phyloP scores from a whole-genome alignment of 768 basidiomycete species.

The Auricularia heimuer region DNA sequence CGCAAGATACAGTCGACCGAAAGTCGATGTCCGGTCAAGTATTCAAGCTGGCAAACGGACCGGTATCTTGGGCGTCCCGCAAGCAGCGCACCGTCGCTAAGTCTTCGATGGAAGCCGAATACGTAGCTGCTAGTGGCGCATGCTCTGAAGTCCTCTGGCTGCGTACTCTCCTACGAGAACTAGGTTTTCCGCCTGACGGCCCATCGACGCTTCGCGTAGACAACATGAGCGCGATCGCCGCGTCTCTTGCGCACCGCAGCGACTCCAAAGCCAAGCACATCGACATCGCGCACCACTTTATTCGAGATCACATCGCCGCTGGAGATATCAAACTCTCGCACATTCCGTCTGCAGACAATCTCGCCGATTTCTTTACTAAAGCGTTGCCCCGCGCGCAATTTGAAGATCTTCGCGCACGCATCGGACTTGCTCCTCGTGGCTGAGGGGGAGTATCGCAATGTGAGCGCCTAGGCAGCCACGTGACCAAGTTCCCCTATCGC shows the following conservation, averaged over 20 bases:
- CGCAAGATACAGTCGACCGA: too few relatives aligned
- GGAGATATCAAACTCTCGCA: slow-evolving; percentile 18
- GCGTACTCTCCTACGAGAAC: neutral
- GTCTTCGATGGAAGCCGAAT: slow-evolving; percentile 18
- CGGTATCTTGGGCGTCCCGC: too few relatives aligned
- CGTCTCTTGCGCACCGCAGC: slow-evolving; percentile 18
- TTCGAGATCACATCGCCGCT: slow-evolving; percentile 22
- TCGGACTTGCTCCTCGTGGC: neutral
- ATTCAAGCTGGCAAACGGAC: too few relatives aligned
- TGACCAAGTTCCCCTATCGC: too few relatives aligned
- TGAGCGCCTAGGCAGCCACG: neutral
- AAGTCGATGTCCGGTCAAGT: too few relatives aligned
- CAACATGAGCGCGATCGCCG: slow-evolving; percentile 16
- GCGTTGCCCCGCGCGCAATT: slow-evolving; percentile 12
- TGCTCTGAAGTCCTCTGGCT: neutral
- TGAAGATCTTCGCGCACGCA: neutral
- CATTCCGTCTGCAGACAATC: slow-evolving; percentile 24
- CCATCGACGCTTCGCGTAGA: slow-evolving; percentile 10
- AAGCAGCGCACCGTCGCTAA: slow-evolving; percentile 13
- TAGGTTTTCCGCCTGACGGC: neutral
- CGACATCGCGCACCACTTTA: slow-evolving; percentile 27
- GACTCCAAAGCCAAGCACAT: slow-evolving; percentile 31
- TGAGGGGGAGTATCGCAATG: slow-evolving; percentile 10
- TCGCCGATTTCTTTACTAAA: slow-evolving; percentile 35
- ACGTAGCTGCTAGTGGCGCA: slow-evolving; percentile 13